Conservation (phyloP, 257 asterid genomes). For the Perilla frutescens region DNA sequence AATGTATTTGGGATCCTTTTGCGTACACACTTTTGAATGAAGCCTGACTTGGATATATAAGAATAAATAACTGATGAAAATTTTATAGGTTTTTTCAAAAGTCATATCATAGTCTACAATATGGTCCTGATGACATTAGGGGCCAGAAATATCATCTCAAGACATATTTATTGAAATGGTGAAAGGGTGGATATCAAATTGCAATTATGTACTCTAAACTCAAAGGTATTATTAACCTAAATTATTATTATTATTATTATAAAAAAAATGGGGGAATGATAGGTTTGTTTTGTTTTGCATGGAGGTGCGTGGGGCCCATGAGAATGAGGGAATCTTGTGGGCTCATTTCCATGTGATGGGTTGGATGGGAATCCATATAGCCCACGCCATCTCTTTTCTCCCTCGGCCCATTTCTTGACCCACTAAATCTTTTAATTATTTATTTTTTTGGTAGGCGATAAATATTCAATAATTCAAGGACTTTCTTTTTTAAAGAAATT, state of each 20-base stretch:
- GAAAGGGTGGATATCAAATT: not conserved
- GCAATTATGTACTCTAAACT: not conserved
- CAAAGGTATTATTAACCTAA: too few relatives aligned
- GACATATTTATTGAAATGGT: too few relatives aligned
- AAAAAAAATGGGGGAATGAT: not conserved
- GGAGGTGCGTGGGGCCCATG: slow-evolving; percentile 26
- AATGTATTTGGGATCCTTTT: too few relatives aligned
- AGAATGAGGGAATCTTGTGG: slow-evolving; percentile 30
- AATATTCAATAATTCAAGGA: not conserved
- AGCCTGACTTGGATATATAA: too few relatives aligned
- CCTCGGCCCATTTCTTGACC: slow-evolving; percentile 11
- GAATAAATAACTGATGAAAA: too few relatives aligned
- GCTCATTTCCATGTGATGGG: slow-evolving; percentile 45
- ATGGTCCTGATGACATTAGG: too few relatives aligned
- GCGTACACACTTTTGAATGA: too few relatives aligned
- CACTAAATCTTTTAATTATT: not conserved
- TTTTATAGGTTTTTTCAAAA: too few relatives aligned
- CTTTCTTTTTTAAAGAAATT: not conserved
- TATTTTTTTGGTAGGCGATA: not conserved
- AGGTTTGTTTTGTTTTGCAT: not conserved
- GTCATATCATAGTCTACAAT: too few relatives aligned
- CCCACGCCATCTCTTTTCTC: slow-evolving; percentile 17
- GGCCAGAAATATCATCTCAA: too few relatives aligned
- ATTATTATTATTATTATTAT: not conserved
- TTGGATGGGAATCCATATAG: not conserved